A percentile compares a stretch with the other conserved stretches of the same genome.
phyloP scores from a whole-genome alignment of 73 alveolate genomes.

The Tetrahymena malaccensis region DNA sequence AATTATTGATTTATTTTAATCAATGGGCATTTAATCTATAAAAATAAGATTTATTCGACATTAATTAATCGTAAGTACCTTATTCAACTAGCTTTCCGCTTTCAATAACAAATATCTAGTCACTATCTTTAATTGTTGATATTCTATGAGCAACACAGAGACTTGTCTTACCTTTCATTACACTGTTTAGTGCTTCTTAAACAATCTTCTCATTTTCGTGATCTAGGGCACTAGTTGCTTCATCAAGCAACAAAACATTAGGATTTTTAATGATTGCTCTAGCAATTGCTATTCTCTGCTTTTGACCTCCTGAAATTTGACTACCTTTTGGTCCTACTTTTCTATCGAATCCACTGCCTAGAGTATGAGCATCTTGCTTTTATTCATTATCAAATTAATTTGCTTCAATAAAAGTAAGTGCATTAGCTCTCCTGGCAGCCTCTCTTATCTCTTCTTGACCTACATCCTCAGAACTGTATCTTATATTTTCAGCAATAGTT shows the following conservation, averaged over 20 bases:
- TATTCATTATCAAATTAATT: not conserved
- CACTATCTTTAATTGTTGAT: conserved; percentile 51
- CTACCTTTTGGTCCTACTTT: conserved; percentile 42
- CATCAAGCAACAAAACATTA: conserved; percentile 45
- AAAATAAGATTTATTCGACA: conserved; percentile 7
- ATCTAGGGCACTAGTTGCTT: conserved; percentile 54
- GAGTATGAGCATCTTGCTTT: not conserved
- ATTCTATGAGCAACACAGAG: conserved; percentile 72
- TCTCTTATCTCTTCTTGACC: conserved; percentile 55
- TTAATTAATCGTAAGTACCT: conserved; percentile 11
- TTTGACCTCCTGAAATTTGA: conserved; percentile 51
- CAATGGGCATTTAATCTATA: conserved; percentile 3
- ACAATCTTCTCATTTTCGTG: conserved; percentile 5
- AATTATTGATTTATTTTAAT: not conserved
- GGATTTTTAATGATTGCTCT: conserved; percentile 44
- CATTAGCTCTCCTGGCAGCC: conserved; percentile 72
- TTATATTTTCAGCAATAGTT: conserved; percentile 70
- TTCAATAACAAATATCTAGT: conserved; percentile 9
- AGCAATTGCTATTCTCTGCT: conserved; percentile 48
- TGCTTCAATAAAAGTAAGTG: conserved; percentile 27
- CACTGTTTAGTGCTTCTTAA: conserved; percentile 20
- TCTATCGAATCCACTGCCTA: conserved; percentile 14
- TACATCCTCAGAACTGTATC: conserved; percentile 43
- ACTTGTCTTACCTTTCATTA: conserved; percentile 46
- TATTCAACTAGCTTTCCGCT: conserved; percentile 23